phyloP scores from a whole-genome alignment of 495 filamentous ascomycete genomes.

The Xylaria longipes region DNA sequence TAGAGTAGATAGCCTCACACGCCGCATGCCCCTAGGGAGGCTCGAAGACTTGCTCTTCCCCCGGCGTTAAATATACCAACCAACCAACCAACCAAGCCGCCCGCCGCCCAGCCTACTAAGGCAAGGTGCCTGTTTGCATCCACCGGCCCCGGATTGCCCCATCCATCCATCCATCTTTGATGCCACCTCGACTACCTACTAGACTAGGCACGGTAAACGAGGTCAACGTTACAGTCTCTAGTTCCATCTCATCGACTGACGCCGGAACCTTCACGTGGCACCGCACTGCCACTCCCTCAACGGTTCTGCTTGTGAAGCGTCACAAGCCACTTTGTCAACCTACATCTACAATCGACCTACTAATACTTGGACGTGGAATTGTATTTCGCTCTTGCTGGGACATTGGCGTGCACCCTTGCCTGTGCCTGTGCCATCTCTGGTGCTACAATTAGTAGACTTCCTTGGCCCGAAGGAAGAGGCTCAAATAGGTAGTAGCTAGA shows the following conservation, averaged over 20 bases:
- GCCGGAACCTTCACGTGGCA: conserved; percentile 1
- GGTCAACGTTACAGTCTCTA: conserved; percentile 42
- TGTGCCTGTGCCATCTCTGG: background rate
- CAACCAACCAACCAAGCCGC: too few species aligned
- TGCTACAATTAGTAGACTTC: background rate
- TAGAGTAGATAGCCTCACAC: too few species aligned
- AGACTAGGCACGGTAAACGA: conserved; percentile 9
- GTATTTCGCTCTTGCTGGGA: background rate
- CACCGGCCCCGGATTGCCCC: conserved; percentile 5
- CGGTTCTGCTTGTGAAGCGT: background rate
- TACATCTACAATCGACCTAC: background rate
- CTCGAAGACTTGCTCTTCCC: too few species aligned
- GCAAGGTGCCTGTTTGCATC: background rate
- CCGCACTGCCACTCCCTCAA: background rate
- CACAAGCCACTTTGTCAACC: background rate
- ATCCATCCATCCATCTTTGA: conserved; percentile 12
- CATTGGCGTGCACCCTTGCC: background rate
- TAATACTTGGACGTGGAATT: background rate
- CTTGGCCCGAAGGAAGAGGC: background rate
- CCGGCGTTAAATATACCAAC: too few species aligned
- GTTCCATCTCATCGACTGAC: conserved; percentile 31
- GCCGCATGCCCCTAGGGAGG: too few species aligned
- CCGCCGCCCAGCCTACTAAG: background rate
- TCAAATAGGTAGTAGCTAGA: background rate
- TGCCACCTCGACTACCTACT: background rate